Evolutionary conservation across 345 rosid species (phyloP).

Genomic region (Citrus hindsii): DNA sequence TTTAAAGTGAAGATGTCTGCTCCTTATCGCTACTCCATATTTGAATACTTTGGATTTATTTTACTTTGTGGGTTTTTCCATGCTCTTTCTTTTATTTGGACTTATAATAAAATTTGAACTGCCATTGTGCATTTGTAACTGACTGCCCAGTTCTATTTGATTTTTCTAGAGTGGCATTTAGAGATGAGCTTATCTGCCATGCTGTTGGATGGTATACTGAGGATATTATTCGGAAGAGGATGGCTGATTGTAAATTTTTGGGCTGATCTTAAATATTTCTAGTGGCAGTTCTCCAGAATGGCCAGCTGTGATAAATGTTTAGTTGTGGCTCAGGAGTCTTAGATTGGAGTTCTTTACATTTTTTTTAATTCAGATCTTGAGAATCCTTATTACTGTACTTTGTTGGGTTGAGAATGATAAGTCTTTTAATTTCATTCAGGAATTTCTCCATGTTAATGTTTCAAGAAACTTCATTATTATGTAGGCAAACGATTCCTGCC

Average conservation of each 20-base stretch:
- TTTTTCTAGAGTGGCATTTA: slow-evolving; percentile 65
- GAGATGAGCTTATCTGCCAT: slow-evolving; percentile 80
- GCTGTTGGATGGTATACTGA: slow-evolving; percentile 98
- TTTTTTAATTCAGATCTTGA: background rate
- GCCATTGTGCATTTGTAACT: background rate
- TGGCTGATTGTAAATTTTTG: slow-evolving; percentile 18
- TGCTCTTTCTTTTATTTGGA: background rate
- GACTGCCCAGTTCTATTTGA: background rate
- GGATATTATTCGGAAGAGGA: slow-evolving; percentile 75
- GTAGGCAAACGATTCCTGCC: no score
- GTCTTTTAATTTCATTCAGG: background rate
- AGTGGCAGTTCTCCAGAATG: no score
- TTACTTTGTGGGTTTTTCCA: no score
- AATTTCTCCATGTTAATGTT: slow-evolving; percentile 17
- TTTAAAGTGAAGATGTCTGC: no score
- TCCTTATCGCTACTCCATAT: no score
- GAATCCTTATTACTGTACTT: slow-evolving; percentile 17
- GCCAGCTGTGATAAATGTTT: background rate
- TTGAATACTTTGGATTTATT: no score
- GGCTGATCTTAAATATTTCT: no score
- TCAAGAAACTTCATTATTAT: background rate
- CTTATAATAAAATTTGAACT: background rate
- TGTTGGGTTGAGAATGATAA: slow-evolving; percentile 14
- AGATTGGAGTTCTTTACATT: no score
- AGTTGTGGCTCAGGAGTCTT: no score